phyloP scores from a whole-genome alignment of 352 stramenopile genomes.

The Aphanomyces cochlioides region DNA sequence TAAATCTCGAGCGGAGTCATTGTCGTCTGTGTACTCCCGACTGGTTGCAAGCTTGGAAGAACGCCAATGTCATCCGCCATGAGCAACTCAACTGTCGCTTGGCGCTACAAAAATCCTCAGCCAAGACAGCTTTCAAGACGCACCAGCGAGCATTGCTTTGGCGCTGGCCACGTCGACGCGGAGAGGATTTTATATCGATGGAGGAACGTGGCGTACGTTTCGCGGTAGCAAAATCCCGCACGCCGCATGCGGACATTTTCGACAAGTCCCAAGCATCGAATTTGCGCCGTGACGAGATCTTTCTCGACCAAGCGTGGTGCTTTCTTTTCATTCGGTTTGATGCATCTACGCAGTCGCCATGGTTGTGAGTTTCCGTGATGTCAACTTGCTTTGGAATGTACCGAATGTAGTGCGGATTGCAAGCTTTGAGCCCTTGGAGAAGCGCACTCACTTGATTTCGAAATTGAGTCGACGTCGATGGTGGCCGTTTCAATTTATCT shows the following conservation, averaged over 20 bases:
- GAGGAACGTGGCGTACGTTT: slow-evolving; percentile 37
- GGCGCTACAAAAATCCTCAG: slow-evolving; percentile 38
- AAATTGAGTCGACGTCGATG: slow-evolving; percentile 68
- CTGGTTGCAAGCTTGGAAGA: slow-evolving; percentile 13
- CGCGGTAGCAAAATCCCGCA: slow-evolving; percentile 39
- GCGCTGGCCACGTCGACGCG: slow-evolving; percentile 17
- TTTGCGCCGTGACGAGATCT: slow-evolving; percentile 31
- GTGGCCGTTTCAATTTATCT: slow-evolving; percentile 78
- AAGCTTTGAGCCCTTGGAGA: slow-evolving; percentile 11
- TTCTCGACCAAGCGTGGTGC: slow-evolving; percentile 32
- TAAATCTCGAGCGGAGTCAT: slow-evolving; percentile 21
- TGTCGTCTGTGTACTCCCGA: slow-evolving; percentile 7
- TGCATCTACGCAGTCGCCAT: slow-evolving; percentile 10
- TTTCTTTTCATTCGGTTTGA: slow-evolving; percentile 32
- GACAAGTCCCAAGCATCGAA: slow-evolving; percentile 37
- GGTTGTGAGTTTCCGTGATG: background rate
- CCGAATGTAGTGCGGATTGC: slow-evolving; percentile 30
- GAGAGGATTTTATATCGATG: slow-evolving; percentile 39
- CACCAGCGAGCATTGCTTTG: slow-evolving; percentile 20
- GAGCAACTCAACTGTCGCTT: slow-evolving; percentile 67
- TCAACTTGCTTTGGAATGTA: background rate
- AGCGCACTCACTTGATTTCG: slow-evolving; percentile 25
- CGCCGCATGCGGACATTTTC: slow-evolving; percentile 42
- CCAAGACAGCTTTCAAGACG: background rate
- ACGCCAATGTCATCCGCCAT: slow-evolving; percentile 57